Evolutionary conservation across 768 basidiomycete species (phyloP), one percentile per base, ranked within the genome.

Genomic region (Boletus rufocinnamomeus): DNA sequence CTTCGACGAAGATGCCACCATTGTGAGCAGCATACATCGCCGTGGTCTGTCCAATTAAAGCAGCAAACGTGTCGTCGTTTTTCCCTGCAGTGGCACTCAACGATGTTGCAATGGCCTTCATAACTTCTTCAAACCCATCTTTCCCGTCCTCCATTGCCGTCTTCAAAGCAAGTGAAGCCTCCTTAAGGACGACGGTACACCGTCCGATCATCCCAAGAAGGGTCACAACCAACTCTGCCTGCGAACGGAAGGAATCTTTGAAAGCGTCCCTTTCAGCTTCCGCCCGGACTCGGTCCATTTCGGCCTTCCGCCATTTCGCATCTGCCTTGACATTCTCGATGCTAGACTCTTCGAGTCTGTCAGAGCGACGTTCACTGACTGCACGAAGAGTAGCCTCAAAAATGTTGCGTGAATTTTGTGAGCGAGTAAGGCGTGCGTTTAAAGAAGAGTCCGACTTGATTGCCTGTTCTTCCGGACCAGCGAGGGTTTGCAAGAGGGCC

Each of bases 341-440:
- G 64, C 80, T 82, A 40, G 82, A 66, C 28, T 92, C 88, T 67
- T 93, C 93, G 37, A 93, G 74, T 63, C 85, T 86, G 61, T 92
- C 90, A 5, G 87, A 89, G 59, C 82, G 85, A 54, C 93, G 79
- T 67, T 95, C 89, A 35, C 87, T 84, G 50, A 87, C 86, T 17
- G 91, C 91, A n/a, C 89, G 84, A 68, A 94, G 82, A 38, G 89
- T 91, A 17, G 90, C 92, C 48, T 92, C 90, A 67, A 94, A 92
- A 81, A 94, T 89, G 34, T 87, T 84, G 60, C 77, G 80, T 5
- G 90, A 85, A 69, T 93, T 94, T 57, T 80, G 80, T 4, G 91
- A 87, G 6, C 87, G 84, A 66, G 84, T 82, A 30, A 91, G 69
- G 55, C 85, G 81, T 52, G 75, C 71, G 58, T 80, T 82, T 44